Conservation (phyloP, 441 rosid genomes). For the Mallotus repandus region DNA sequence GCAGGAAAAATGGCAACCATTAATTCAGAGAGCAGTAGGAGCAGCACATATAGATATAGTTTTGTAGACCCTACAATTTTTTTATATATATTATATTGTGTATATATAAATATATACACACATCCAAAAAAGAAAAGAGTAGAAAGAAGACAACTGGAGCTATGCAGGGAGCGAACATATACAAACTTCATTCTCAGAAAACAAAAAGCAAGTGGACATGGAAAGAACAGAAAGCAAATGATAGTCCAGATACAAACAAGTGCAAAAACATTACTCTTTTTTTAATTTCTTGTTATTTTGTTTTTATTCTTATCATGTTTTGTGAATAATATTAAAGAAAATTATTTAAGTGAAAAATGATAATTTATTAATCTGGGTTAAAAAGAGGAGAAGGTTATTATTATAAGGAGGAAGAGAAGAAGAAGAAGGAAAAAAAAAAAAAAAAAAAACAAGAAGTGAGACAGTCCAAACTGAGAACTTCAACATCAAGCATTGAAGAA, state of each 20-base stretch:
- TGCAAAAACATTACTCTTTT: conserved; percentile 30
- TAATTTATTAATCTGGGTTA: neutral
- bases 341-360: no score
- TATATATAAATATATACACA: neutral
- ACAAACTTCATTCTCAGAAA: conserved; percentile 32
- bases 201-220: conserved; percentile 38
- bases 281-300: conserved; percentile 18
- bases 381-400: neutral
- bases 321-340: neutral
- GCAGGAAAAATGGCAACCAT: conserved; percentile 35
- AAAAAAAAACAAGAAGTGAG: conserved; percentile 29
- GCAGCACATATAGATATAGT: conserved; percentile 28
- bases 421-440: conserved; percentile 7
- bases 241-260: conserved; percentile 34
- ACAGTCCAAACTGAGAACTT: conserved; percentile 49
- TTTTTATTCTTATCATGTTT: neutral
- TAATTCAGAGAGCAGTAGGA: conserved; percentile 31
- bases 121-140: neutral
- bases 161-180: conserved; percentile 32
- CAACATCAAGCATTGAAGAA: conserved; percentile 44
- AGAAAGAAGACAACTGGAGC: conserved; percentile 42
- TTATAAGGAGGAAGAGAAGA: neutral
- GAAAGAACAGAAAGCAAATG: conserved; percentile 35
- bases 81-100: no score
- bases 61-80: conserved; percentile 39